A percentile compares a stretch with the other conserved stretches of the same genome.
phyloP scores from a whole-genome alignment of 1,139 yeast species.

The Pichia sp. region DNA sequence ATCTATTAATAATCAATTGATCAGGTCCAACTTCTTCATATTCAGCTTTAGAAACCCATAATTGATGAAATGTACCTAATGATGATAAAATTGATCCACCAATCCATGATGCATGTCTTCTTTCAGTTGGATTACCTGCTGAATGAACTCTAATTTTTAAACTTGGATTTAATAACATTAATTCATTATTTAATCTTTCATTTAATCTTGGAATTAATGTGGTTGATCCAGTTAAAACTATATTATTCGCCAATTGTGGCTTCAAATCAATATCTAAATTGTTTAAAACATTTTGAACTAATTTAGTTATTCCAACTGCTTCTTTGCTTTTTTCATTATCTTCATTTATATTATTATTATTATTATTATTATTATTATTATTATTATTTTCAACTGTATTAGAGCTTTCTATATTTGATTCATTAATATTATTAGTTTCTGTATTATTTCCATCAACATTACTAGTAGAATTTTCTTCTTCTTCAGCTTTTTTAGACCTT shows the following conservation, averaged over 20 bases:
- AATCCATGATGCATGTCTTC: slow-evolving; percentile 86
- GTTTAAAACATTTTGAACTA: slow-evolving; percentile 65
- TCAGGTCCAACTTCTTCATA: slow-evolving; percentile 90
- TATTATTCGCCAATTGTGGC: slow-evolving; percentile 86
- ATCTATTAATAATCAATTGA: slow-evolving; percentile 66
- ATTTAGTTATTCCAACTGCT: slow-evolving; percentile 42
- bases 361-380: slow-evolving; percentile 18
- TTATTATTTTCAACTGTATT: neutral
- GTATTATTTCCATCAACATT: slow-evolving; percentile 19
- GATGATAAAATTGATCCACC: slow-evolving; percentile 93
- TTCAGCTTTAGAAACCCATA: slow-evolving; percentile 92
- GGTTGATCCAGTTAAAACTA: slow-evolving; percentile 86
- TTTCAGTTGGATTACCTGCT: slow-evolving; percentile 76
- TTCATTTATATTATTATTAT: slow-evolving; percentile 6
- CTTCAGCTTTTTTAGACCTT: slow-evolving; percentile 43
- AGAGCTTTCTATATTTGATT: slow-evolving; percentile 14
- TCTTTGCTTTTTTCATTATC: neutral
- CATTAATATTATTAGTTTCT: slow-evolving; percentile 6
- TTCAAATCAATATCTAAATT: slow-evolving; percentile 82
- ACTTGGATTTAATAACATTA: slow-evolving; percentile 77
- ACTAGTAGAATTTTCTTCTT: slow-evolving; percentile 18
- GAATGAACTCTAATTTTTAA: slow-evolving; percentile 84
- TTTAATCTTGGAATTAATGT: slow-evolving; percentile 84
- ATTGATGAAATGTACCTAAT: slow-evolving; percentile 92
- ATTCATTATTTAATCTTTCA: slow-evolving; percentile 71